Base-by-base conservation (phyloP, 78 protist species). In the Bodo saltans region DNA sequence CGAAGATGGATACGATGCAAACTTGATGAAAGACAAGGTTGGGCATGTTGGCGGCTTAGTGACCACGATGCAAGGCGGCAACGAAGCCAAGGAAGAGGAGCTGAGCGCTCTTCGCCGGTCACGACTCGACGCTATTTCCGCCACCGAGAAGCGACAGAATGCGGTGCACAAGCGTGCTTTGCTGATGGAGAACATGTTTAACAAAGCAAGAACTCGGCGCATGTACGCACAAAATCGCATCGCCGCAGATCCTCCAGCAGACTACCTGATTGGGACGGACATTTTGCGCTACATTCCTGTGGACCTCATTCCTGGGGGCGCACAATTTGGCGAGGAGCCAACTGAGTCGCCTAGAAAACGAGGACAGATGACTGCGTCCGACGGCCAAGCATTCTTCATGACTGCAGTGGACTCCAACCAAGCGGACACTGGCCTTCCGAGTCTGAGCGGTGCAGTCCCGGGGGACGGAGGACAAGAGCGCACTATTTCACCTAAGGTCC, bases 181-280 rank as follows among this genome's bases (percentile, higher is more conserved):
- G 53, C 17, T 30, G 26, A 27, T 39, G 40, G 72, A 1, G 28
- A 17, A 17, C 32, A 76, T 76, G 81, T 40, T n/a, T 29, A 1
- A 12, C 37, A 3, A 32, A 3, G 81, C 81, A 27, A 29, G 3
- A 29, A 26, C 69, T 3, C 67, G 81, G 34, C 67, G 81, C 69
- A 32, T 30, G 67, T 29, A 12, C 67, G 53, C 53, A 29, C 3
- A 33, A 4, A 38, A 1, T 17, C 38, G 25, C 17, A 76, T 76
- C 69, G 37, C 3, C 34, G 28, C 21, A 25, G 81, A 76, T 67
- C 81, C 81, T 27, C 81, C 81, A 3, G 81, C 81, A 8, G 81
- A 76, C 69, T 76, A 38, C 41, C 1, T 76, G 67, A 37, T 76
- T 3, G 37, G n/a, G 32, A 11, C 11, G 27, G 52, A 76, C 41